Base-by-base conservation (phyloP, 768 basidiomycete species). In the Daedaleopsis sinensis region DNA sequence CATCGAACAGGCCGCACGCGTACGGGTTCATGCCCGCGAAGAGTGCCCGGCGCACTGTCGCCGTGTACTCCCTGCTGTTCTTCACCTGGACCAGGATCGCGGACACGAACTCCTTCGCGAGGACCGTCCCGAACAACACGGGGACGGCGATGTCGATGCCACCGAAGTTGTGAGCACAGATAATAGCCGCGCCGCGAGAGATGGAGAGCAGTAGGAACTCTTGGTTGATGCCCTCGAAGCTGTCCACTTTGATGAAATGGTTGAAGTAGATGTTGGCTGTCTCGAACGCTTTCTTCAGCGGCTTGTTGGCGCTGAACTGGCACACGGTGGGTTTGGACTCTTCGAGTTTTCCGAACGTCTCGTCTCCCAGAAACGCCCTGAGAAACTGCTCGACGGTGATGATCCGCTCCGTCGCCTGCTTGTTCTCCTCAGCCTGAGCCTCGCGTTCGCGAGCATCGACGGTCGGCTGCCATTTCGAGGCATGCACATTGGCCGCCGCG, bases 91-190 rank as follows among this genome's bases (percentile, higher is more conserved):
- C 48, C n/a, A 74, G 52, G 57, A 74, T 65, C n/a, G 60, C 66
- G 16, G 65, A 49, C 27, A 72, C 63, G 38, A 72, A 71, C 16
- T 48, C 49, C 23, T 42, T 24, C 18, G 23, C 35, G 12, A 68
- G n/a, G 10, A 55, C 32, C 21, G 57, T 64, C 3, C 57, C 23
- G 42, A 59, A 63, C 19, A 70, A 37, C 42, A 72, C 55, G n/a
- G 73, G 74, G 36, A 75, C 58, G 44, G 73, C 27, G 36, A 70
- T 61, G 48, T 74, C 68, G 50, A 75, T 47, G n/a, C 67, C 74
- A 23, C 21, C 5, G 43, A 66, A 68, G 49, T 54, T 52, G 52
- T 65, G 53, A 2, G 66, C 67, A 58, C 74, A 75, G 52, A 74
- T 16, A 43, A 70, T 57, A 21, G 70, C 73, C 9, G 70, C 72